Percentiles rank a stretch among this genome's conserved stretches.
These are phyloP conservation scores for Xylaria grammica DNA, from an alignment of 495 filamentous ascomycete species.

Conservation along the genomic window DNA sequence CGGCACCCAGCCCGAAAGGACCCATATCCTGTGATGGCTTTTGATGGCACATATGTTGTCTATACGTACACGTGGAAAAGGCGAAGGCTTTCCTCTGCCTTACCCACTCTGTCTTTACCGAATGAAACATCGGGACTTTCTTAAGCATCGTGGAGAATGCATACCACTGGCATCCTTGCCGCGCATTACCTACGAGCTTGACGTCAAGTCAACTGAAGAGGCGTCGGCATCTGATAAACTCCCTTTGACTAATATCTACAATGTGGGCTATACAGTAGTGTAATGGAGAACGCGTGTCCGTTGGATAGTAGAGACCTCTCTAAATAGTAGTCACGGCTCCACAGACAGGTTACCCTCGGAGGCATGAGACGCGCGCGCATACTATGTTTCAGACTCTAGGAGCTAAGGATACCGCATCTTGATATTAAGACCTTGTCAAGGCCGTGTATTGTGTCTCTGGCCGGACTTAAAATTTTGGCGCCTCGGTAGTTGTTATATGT, in stretches of 20 bases:
- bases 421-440: conserved; percentile 13
- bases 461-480: conserved; percentile 7
- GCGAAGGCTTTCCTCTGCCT: conserved; percentile 1
- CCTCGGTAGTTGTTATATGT: conserved; percentile 19
- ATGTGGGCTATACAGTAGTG: neutral
- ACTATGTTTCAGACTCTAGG: conserved; percentile 11
- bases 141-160: conserved; percentile 23
- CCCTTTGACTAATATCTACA: too few relatives aligned
- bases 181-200: conserved; percentile 19
- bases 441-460: neutral
- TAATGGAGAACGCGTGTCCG: neutral
- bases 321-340: conserved; percentile 1
- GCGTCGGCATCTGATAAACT: conserved; percentile 15
- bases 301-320: neutral
- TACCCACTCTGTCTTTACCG: conserved; percentile 18
- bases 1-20: neutral
- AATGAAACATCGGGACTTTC: conserved; percentile 23
- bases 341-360: conserved; percentile 6
- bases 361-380: conserved; percentile 13
- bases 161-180: conserved; percentile 8
- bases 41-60: neutral
- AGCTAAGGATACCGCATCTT: neutral
- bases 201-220: neutral
- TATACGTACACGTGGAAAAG: conserved; percentile 6
- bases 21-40: neutral